A percentile compares a stretch with the other conserved stretches of the same genome.
Conservation (phyloP, 1,139 yeast species). For the Meyerozyma smithsonii region DNA sequence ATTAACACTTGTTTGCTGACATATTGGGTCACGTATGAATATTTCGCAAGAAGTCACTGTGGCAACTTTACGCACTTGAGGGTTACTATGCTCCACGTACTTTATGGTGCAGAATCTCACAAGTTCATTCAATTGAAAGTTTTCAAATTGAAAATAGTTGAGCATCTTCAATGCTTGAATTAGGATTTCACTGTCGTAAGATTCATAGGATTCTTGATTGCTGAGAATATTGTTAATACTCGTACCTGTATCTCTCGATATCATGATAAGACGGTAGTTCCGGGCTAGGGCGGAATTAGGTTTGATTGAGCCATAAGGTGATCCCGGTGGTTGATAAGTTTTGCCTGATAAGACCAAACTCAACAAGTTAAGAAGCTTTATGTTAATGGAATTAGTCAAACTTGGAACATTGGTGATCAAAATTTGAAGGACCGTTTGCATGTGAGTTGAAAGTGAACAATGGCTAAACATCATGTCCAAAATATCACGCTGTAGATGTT, state of each 20-base stretch:
- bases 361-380: conserved; percentile 65
- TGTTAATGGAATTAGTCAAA: conserved; percentile 66
- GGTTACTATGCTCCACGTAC: conserved; percentile 75
- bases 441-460: conserved; percentile 76
- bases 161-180: conserved; percentile 71
- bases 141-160: conserved; percentile 68
- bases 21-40: conserved; percentile 78
- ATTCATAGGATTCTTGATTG: conserved; percentile 37
- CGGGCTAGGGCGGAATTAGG: conserved; percentile 67
- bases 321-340: conserved; percentile 80
- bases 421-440: conserved; percentile 69
- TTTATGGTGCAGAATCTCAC: conserved; percentile 78
- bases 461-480: conserved; percentile 70
- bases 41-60: conserved; percentile 79
- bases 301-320: conserved; percentile 66
- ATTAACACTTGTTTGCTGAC: conserved; percentile 79
- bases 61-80: conserved; percentile 79
- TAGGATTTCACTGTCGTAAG: conserved; percentile 48
- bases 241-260: conserved; percentile 58
- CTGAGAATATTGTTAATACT: conserved; percentile 34
- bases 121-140: conserved; percentile 77
- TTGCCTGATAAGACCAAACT: conserved; percentile 80
- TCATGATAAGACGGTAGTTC: conserved; percentile 71
- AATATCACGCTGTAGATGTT: conserved; percentile 78
- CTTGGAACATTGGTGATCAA: conserved; percentile 77